phyloP scores from a whole-genome alignment of 2,329 filamentous ascomycete species.

The Chaetomium sp. region DNA sequence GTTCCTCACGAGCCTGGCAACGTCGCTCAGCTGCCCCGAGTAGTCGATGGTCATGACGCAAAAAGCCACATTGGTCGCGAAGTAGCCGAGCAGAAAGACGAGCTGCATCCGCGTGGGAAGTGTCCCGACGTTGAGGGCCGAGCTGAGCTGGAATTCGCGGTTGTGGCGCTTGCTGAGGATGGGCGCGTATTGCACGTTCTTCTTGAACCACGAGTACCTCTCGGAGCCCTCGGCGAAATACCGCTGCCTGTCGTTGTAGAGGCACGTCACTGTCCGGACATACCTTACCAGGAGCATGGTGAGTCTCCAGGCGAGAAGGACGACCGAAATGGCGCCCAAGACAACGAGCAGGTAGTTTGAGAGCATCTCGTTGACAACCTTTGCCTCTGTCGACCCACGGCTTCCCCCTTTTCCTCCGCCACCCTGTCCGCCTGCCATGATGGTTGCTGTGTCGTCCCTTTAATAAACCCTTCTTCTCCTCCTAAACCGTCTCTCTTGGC shows the following conservation, averaged over 20 bases:
- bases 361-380: constrained; percentile 53
- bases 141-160: constrained; percentile 64
- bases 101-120: constrained; percentile 79
- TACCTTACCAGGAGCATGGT: constrained; percentile 64
- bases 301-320: constrained; percentile 69
- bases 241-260: constrained; percentile 76
- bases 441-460: neutral
- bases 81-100: constrained; percentile 66
- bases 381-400: constrained; percentile 37
- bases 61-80: constrained; percentile 75
- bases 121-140: constrained; percentile 65
- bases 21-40: constrained; percentile 47
- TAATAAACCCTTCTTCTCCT: neutral
- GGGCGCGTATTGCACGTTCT: constrained; percentile 69
- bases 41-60: constrained; percentile 69
- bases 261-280: constrained; percentile 71
- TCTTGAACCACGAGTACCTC: constrained; percentile 64
- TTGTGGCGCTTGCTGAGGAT: constrained; percentile 77
- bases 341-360: constrained; percentile 64
- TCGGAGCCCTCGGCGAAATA: constrained; percentile 69
- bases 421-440: constrained; percentile 18
- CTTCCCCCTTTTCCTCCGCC: constrained; percentile 17
- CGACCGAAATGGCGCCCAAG: constrained; percentile 63
- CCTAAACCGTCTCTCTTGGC: neutral
- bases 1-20: constrained; percentile 60